phyloP scores from a whole-genome alignment of 257 asterid genomes.

The Rhazya stricta region DNA sequence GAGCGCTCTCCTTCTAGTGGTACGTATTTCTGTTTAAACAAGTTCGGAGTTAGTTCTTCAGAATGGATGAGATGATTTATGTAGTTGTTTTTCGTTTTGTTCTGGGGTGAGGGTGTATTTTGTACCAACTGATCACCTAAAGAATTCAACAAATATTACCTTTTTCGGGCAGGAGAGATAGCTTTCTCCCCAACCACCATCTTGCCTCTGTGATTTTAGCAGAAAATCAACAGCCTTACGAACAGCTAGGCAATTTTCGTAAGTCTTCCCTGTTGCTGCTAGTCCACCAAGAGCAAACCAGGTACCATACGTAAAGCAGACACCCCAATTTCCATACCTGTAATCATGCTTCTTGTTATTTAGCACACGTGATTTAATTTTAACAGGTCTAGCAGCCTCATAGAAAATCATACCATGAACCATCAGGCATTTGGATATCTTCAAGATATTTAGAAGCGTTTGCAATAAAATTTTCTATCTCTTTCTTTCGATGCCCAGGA shows the following conservation, averaged over 20 bases:
- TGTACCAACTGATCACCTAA: neutral
- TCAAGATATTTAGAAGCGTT: conserved; percentile 22
- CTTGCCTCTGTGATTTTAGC: conserved; percentile 46
- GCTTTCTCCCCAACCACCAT: conserved; percentile 98
- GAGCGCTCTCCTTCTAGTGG: conserved; percentile 63
- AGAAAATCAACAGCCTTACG: conserved; percentile 59
- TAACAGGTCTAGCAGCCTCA: neutral
- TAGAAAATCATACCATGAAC: conserved; percentile 26
- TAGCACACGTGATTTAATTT: neutral
- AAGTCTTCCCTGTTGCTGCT: conserved; percentile 22
- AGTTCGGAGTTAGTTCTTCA: neutral
- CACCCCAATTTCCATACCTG: conserved; percentile 33
- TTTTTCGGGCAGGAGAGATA: conserved; percentile 76
- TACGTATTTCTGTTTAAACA: conserved; percentile 44
- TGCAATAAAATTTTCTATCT: conserved; percentile 21
- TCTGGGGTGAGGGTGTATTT: neutral
- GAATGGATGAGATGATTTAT: neutral
- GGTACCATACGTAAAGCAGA: conserved; percentile 30
- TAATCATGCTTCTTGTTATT: neutral
- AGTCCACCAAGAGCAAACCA: conserved; percentile 35
- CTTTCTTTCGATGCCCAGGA: conserved; percentile 27
- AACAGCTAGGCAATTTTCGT: conserved; percentile 39
- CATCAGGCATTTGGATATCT: conserved; percentile 29
- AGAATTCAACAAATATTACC: conserved; percentile 29
- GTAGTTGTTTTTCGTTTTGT: neutral